Base-by-base conservation (phyloP, 176 grass and related monocot species). In the Cenchrus fungigraminus region DNA sequence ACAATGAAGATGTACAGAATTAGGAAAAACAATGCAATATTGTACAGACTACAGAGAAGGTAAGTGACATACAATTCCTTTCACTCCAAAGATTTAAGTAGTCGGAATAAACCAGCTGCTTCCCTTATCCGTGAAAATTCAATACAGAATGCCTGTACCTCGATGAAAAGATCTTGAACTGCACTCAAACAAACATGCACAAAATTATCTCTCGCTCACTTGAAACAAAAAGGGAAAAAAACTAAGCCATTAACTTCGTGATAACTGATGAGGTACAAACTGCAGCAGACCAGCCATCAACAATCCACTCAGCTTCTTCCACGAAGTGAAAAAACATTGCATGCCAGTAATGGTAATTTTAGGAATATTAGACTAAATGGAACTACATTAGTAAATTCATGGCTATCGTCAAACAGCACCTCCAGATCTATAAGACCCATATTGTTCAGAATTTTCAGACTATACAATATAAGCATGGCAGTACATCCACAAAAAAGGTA, bases 111-210 rank as follows among this genome's bases (percentile, higher is more conserved):
- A 37, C 97, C 97, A 40, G 97, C 97, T 42, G 97, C 97, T 86
- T 99, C 97, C 85, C 97, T 96, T 89, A 99, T 99, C 29, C 97
- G 87, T 50, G 97, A 99, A 84, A 99, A 99, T 82, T 99, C 97
- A 29, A 99, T 99, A 90, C 97, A 99, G 85, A 99, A 99, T 9
- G 97, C 97, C 49, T 99, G 97, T 81, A 99, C 97, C 84, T 99
- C 97, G 1, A 99, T 96, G 90, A 99, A 99, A 17, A 99, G 91
- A 89, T 99, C 97, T 91, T 94, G 93, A 86, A 99, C 97, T 99
- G 87, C 91, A 81, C 66, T 62, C 71, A 76, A 82, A 61, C 54
- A 89, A 79, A 44, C 69, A 85, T 64, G 71, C 78, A 85, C 68
- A 58, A 12, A 70, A 82, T 78, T 76, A 76, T 31, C 61, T 72